These are phyloP conservation scores for Fremontodendron californicum DNA, from an alignment of 345 rosid species.

Conservation along the genomic window DNA sequence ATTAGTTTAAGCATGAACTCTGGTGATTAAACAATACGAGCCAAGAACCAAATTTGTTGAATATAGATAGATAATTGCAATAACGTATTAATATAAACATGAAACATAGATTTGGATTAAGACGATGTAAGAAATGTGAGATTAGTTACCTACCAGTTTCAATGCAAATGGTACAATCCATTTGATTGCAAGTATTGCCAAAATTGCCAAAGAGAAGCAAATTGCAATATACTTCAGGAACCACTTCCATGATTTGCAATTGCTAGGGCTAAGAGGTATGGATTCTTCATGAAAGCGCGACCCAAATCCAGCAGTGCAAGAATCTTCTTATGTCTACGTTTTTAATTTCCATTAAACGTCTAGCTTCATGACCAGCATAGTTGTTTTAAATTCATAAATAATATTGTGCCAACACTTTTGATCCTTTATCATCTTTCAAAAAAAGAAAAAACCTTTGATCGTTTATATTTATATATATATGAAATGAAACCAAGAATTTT, in stretches of 20 bases:
- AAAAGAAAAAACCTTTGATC: background rate
- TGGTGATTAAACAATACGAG: too few relatives aligned
- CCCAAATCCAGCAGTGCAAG: background rate
- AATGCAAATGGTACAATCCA: background rate
- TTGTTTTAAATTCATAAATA: background rate
- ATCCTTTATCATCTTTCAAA: background rate
- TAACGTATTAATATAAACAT: background rate
- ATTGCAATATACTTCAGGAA: slow-evolving; percentile 1
- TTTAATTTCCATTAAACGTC: background rate
- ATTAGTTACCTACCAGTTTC: background rate
- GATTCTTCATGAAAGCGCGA: background rate
- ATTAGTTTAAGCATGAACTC: too few relatives aligned
- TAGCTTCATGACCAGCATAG: background rate
- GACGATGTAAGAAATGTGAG: background rate
- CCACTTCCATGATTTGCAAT: slow-evolving; percentile 10
- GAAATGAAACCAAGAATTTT: background rate
- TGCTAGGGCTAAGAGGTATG: background rate
- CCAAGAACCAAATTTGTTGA: too few relatives aligned
- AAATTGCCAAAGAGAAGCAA: background rate
- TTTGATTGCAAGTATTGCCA: background rate
- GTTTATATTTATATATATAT: background rate
- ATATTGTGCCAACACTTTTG: background rate
- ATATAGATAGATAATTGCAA: too few relatives aligned
- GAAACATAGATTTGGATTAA: background rate
- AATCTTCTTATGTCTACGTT: background rate